Evolutionary conservation across 441 rosid species (phyloP).

Genomic region (Hura crepitans): DNA sequence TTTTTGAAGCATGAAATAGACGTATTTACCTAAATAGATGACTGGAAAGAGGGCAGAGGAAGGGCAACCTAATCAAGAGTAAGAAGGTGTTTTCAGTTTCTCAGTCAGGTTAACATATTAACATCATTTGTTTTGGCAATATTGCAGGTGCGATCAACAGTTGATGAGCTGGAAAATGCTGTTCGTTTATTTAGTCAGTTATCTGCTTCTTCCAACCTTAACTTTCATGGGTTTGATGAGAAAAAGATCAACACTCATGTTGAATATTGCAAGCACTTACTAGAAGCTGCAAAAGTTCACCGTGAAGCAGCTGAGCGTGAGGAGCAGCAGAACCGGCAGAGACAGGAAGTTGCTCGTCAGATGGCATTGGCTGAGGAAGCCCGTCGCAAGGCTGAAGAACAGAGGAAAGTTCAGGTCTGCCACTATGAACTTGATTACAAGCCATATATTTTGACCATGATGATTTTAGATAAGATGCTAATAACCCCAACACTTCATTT

Average conservation of each 20-base stretch:
- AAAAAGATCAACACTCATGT: constrained; percentile 98
- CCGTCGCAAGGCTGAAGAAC: constrained; percentile 97
- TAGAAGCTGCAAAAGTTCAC: constrained; percentile 91
- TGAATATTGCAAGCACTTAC: constrained; percentile 93
- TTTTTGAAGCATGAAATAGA: neutral
- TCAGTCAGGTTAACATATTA: constrained; percentile 18
- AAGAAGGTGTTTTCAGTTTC: constrained; percentile 13
- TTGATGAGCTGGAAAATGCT: constrained; percentile 95
- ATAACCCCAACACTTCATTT: constrained; percentile 9
- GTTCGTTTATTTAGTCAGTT: constrained; percentile 83
- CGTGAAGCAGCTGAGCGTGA: constrained; percentile 95
- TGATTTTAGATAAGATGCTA: constrained; percentile 5
- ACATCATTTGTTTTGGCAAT: constrained; percentile 22
- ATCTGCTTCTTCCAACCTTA: constrained; percentile 92
- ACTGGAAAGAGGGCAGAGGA: neutral
- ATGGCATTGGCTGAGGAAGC: constrained; percentile 98
- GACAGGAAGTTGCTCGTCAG: constrained; percentile 95
- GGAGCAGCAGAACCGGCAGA: constrained; percentile 90
- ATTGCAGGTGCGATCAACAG: constrained; percentile 84
- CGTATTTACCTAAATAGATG: neutral
- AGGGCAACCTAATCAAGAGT: constrained; percentile 10
- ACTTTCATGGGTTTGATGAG: constrained; percentile 92
- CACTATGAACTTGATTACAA: constrained; percentile 17
- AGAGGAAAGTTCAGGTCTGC: constrained; percentile 82
- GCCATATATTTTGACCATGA: constrained; percentile 11